Evolutionary conservation across 148 eudicot genomes (phyloP), one percentile per base, ranked within the genome.

Genomic region (Amaranthus palmeri): DNA sequence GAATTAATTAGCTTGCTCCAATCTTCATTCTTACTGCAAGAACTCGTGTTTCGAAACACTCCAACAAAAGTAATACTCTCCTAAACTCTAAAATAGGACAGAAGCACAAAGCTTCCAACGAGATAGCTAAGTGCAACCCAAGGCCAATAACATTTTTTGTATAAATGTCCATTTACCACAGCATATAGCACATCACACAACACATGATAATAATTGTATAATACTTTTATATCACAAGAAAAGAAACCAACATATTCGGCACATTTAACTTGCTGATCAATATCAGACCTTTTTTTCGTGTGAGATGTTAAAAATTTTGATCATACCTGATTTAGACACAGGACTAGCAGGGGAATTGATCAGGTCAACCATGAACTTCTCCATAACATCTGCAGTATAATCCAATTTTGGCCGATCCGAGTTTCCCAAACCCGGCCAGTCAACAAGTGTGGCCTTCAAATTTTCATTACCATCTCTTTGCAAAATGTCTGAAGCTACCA

Each of bases 361-460:
- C 64, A 93, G 81, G 71, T 93, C 97, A 75, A 86, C 92, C 75
- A 93, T 79, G 70, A 93, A 93, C 67, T 88, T 91, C 84, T 93
- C 97, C 98, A 91, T 89, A 44, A 93, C 92, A 86, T 89, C 91
- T 44, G 90, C 96, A 77, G 84, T 86, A 75, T 91, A 93, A 61
- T 93, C 98, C 17, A 93, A 81, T 83, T 91, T 91, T 2, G 96
- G 98, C 67, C 96, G 79, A 62, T 87, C 96, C 46, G 98, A 93
- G 82, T 93, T 87, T 6, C 98, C 98, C 56, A 93, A 55, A 70
- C 98, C 98, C 40, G 98, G 98, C 98, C 98, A 93, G 75, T 93
- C 98, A 75, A 91, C 90, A 78, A 93, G 85, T 42, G 92, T 86
- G 65, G 90, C 86, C 74, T 81, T 78, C 78, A 84, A 89, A 77